phyloP scores from a whole-genome alignment of 805 yeast species.

The Komagataella pastoris region DNA sequence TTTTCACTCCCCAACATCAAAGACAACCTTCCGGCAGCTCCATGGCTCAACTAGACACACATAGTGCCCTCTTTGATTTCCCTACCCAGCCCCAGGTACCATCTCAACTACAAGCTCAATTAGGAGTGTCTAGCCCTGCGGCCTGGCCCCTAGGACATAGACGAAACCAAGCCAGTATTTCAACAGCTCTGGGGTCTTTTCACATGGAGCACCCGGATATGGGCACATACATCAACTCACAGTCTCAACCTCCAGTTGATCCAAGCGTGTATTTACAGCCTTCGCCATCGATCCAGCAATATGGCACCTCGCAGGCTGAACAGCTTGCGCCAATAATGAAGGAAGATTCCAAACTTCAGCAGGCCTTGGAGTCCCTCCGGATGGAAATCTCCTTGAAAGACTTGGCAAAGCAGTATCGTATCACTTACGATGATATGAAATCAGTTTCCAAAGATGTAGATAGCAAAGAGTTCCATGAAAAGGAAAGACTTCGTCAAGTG shows the following conservation, averaged over 20 bases:
- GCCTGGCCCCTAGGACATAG: not conserved
- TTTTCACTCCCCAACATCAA: not conserved
- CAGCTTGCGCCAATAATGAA: not conserved
- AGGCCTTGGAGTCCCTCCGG: not conserved
- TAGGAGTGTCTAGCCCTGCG: not conserved
- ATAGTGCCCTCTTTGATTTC: not conserved
- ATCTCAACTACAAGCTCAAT: not conserved
- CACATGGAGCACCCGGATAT: not conserved
- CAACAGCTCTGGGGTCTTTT: not conserved
- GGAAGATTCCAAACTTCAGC: not conserved
- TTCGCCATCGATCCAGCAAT: not conserved
- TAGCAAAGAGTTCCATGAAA: conserved; percentile 4
- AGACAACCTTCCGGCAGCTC: not conserved
- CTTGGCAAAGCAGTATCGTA: not conserved
- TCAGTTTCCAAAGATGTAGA: not conserved
- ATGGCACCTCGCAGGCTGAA: not conserved
- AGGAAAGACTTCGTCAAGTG: conserved; percentile 10
- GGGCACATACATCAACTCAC: not conserved
- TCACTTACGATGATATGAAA: not conserved
- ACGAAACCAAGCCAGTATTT: not conserved
- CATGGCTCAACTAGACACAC: not conserved
- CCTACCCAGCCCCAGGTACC: not conserved
- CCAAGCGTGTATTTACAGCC: not conserved
- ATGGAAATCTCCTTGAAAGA: not conserved
- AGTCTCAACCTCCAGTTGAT: not conserved